Conservation (phyloP, 257 asterid species). For the Petunia axillaris region DNA sequence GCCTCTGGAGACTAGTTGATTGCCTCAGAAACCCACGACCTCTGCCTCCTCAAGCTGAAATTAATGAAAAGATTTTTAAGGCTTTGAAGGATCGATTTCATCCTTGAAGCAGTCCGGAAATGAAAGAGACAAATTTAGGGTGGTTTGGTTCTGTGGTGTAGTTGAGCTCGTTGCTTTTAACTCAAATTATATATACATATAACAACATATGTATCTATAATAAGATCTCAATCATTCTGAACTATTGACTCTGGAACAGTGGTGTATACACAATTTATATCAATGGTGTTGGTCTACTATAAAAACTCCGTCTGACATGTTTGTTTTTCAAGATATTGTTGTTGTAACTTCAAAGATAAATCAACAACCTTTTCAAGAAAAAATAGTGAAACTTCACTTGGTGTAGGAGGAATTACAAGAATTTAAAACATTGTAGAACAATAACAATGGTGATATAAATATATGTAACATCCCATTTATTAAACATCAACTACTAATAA, state of each 20-base stretch:
- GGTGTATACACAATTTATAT: background rate
- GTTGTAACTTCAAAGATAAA: too few species aligned
- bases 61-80: slow-evolving; percentile 3
- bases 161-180: background rate
- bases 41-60: slow-evolving; percentile 30
- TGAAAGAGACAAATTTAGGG: background rate
- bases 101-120: background rate
- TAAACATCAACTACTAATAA: too few species aligned
- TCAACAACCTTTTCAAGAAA: too few species aligned
- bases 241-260: background rate
- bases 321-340: too few species aligned
- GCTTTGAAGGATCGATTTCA: slow-evolving; percentile 14
- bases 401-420: too few species aligned
- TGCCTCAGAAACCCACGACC: slow-evolving; percentile 38
- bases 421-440: too few species aligned
- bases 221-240: background rate
- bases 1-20: slow-evolving; percentile 31
- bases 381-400: too few species aligned
- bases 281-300: background rate
- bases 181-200: background rate
- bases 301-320: too few species aligned
- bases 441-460: too few species aligned
- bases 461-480: too few species aligned
- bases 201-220: background rate
- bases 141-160: background rate